Evolutionary conservation across 2,329 filamentous ascomycete genomes (phyloP).

Genomic region (Ambrosiella cleistominuta): DNA sequence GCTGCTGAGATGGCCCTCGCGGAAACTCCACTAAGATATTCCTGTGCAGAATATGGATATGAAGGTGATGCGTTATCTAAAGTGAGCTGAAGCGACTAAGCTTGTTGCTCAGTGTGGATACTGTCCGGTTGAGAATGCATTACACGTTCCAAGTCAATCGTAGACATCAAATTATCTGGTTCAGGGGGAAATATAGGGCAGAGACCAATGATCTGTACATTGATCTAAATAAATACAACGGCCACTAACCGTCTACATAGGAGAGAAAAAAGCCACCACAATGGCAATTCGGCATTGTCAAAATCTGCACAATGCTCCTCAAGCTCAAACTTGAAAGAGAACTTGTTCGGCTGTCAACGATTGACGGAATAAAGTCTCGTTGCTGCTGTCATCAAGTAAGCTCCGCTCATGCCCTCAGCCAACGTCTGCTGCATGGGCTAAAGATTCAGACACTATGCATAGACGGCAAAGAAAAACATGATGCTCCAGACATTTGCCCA

Average conservation of each 20-base stretch:
- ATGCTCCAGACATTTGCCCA: background rate
- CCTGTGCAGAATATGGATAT: background rate
- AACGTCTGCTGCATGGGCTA: background rate
- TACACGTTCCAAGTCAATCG: too few species aligned
- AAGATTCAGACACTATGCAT: background rate
- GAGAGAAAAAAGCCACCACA: too few species aligned
- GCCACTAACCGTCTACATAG: too few species aligned
- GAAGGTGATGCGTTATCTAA: too few species aligned
- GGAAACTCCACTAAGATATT: background rate
- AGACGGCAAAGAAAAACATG: background rate
- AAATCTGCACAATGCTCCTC: background rate
- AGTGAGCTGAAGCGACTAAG: too few species aligned
- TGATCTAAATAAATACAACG: too few species aligned
- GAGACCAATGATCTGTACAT: too few species aligned
- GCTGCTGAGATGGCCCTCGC: background rate
- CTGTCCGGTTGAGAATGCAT: too few species aligned
- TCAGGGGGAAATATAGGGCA: too few species aligned
- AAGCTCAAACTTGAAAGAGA: background rate
- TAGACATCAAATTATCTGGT: too few species aligned
- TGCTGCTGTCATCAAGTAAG: background rate
- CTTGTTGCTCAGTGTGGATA: too few species aligned
- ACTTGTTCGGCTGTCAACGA: background rate
- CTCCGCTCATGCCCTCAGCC: background rate
- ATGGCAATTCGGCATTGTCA: background rate
- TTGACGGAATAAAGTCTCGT: background rate